These are phyloP conservation scores for Calonectria leucothoes DNA, from an alignment of 2,329 filamentous ascomycete genomes.

Conservation along the genomic window DNA sequence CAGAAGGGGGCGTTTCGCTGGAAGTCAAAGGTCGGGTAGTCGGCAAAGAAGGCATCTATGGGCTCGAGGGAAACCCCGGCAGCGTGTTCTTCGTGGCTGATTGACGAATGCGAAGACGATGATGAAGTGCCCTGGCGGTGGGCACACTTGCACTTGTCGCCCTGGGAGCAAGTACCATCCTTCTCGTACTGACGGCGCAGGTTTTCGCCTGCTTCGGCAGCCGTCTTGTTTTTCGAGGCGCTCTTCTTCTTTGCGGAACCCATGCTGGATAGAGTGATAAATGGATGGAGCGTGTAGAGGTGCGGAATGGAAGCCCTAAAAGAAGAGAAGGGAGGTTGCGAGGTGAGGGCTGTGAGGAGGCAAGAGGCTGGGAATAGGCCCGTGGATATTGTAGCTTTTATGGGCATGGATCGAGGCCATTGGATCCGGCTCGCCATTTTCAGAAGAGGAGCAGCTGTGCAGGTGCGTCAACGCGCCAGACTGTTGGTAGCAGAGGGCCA, in stretches of 20 bases:
- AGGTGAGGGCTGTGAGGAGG: neutral
- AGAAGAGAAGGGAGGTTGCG: neutral
- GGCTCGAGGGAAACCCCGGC: neutral
- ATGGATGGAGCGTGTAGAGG: neutral
- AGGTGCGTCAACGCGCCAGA: neutral
- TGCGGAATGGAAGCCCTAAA: neutral
- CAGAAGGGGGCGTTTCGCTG: constrained; percentile 4
- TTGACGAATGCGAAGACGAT: neutral
- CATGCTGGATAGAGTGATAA: neutral
- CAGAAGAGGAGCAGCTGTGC: neutral
- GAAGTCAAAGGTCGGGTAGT: constrained; percentile 18
- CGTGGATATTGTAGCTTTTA: neutral
- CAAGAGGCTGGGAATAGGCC: neutral
- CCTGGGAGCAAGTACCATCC: neutral
- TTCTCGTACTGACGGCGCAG: neutral
- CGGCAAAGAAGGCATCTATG: constrained; percentile 25
- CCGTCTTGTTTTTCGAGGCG: neutral
- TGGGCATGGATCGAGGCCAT: neutral
- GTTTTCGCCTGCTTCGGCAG: neutral
- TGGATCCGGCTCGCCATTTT: neutral
- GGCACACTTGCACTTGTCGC: constrained; percentile 16
- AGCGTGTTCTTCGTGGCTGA: neutral
- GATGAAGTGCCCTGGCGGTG: neutral
- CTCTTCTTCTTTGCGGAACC: constrained; percentile 1
- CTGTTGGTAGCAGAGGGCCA: constrained; percentile 6